Evolutionary conservation across 2,329 filamentous ascomycete species (phyloP).

Genomic region (Fusarium chuoi): DNA sequence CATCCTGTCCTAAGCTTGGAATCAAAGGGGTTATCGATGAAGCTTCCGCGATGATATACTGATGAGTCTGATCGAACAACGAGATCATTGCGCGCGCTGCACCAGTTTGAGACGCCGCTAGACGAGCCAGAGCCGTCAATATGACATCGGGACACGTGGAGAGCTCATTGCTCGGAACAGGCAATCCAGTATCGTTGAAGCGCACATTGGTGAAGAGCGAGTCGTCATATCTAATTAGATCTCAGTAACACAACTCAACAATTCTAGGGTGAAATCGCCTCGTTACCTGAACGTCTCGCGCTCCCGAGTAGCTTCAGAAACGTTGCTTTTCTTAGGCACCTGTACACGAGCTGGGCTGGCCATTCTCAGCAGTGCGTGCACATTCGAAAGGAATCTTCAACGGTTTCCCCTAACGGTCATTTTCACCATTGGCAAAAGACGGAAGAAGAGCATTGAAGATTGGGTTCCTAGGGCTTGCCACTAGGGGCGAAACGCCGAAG

Average conservation of each 20-base stretch:
- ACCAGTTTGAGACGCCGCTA: slow-evolving; percentile 56
- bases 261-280: background rate
- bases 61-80: slow-evolving; percentile 59
- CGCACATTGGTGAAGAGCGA: slow-evolving; percentile 22
- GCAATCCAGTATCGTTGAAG: slow-evolving; percentile 39
- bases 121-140: slow-evolving; percentile 61
- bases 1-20: slow-evolving; percentile 23
- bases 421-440: background rate
- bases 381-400: background rate
- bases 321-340: slow-evolving; percentile 19
- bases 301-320: slow-evolving; percentile 44
- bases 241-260: background rate
- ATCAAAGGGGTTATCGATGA: slow-evolving; percentile 54
- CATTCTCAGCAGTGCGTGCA: background rate
- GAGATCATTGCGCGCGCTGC: slow-evolving; percentile 58
- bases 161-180: slow-evolving; percentile 41
- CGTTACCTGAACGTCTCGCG: slow-evolving; percentile 47
- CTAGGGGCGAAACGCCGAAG: slow-evolving; percentile 3
- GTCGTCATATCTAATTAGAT: slow-evolving; percentile 13
- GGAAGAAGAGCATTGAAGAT: background rate
- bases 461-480: background rate
- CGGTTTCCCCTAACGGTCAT: background rate
- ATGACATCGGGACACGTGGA: slow-evolving; percentile 48
- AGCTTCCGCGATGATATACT: slow-evolving; percentile 64
- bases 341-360: background rate